phyloP scores from a whole-genome alignment of 2,329 filamentous ascomycete genomes.

The Penicillium sp. region DNA sequence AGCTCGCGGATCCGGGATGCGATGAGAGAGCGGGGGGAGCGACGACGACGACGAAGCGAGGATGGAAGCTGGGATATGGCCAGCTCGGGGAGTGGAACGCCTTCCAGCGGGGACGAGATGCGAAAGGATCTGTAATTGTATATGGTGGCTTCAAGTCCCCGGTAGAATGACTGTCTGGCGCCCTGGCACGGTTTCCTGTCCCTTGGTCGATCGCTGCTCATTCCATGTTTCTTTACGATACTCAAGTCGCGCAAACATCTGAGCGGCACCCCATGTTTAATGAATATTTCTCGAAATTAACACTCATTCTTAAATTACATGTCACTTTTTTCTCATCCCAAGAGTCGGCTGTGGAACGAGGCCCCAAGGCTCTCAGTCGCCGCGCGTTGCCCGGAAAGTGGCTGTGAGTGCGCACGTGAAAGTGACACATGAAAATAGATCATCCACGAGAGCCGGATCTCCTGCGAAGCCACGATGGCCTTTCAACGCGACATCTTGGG shows the following conservation, averaged over 20 bases:
- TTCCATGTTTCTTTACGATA: too few species aligned
- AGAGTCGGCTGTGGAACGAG: too few species aligned
- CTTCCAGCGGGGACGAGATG: slow-evolving; percentile 28
- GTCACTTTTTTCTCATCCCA: too few species aligned
- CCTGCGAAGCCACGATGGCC: too few species aligned
- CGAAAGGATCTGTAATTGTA: slow-evolving; percentile 32
- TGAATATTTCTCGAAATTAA: too few species aligned
- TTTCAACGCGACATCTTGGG: too few species aligned
- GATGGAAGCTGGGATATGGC: slow-evolving; percentile 39
- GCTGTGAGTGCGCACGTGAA: background rate
- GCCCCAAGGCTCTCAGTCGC: background rate
- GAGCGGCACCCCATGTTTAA: too few species aligned
- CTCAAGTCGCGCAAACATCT: too few species aligned
- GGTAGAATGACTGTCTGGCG: slow-evolving; percentile 1
- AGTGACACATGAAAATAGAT: too few species aligned
- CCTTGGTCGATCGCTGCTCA: background rate
- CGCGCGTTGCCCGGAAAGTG: background rate
- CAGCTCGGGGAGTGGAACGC: slow-evolving; percentile 34
- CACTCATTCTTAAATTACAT: too few species aligned
- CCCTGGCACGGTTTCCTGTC: slow-evolving; percentile 1
- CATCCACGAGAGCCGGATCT: too few species aligned
- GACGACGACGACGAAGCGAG: slow-evolving; percentile 47
- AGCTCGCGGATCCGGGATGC: slow-evolving; percentile 76
- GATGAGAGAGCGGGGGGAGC: slow-evolving; percentile 71
- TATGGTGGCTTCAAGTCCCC: slow-evolving; percentile 12